Evolutionary conservation across 164 flowering plant species (phyloP), one percentile per base, ranked within the genome.

Genomic region (Nelumbo lutea): DNA sequence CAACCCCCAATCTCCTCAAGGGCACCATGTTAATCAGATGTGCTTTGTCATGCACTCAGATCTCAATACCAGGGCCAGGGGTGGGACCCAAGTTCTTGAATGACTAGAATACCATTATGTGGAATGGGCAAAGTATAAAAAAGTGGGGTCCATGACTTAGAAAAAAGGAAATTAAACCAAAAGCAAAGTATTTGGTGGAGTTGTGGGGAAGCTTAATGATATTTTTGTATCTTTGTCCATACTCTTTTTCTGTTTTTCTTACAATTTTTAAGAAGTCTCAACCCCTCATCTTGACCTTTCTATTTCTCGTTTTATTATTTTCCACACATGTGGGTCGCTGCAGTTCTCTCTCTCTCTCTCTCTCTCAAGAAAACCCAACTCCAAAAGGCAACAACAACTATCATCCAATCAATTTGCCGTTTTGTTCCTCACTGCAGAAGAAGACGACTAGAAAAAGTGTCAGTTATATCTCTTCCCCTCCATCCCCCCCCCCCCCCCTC

Each of bases 361-460:
- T 56, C 68, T 68, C 40, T 63, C 48, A 66, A 79, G 79, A 80
- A 73, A 11, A 27, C 44, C 68, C 55, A 56, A n/a, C 72, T 53
- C 61, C 52, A 59, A 70, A 53, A 10, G 45, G 39, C 59, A 67
- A 50, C 4, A 6, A 50, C 53, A 50, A 50, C 53, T 50, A 50
- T 50, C 11, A 8, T 50, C 53, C 53, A 50, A 50, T 50, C 63
- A 42, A 3, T 2, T 40, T 70, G 11, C 2, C 15, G 40, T 14
- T 46, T 41, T 68, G 41, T 61, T 59, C 59, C 40, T 68, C 55
- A 8, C 27, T 67, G 1, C 62, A 9, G 43, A 27, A 44, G n/a
- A 43, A 67, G 62, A 44, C 55, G 9, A 45, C 14, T 63, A 27
- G 15, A n/a, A 63, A 27, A 58, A 67, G 5, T 61, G 44, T 55